phyloP scores from a whole-genome alignment of 345 rosid genomes.

The Garcia nutans region DNA sequence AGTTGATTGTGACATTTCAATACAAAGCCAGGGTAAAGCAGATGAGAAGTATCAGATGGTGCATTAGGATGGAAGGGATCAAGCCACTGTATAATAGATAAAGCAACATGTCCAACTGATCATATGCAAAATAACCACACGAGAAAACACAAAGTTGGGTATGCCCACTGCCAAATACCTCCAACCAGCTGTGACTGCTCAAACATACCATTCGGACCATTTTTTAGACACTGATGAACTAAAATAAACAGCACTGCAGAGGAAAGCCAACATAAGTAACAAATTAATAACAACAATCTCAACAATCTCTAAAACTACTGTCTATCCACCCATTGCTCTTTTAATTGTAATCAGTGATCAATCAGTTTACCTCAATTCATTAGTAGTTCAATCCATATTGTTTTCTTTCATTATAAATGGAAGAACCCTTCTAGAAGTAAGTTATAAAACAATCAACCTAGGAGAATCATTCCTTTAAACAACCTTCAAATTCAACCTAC shows the following conservation, averaged over 20 bases:
- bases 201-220: conserved; percentile 52
- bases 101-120: conserved; percentile 88
- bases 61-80: conserved; percentile 72
- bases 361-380: neutral
- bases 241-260: conserved; percentile 69
- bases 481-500: neutral
- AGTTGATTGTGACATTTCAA: conserved; percentile 80
- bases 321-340: neutral
- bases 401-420: neutral
- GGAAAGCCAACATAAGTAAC: conserved; percentile 10
- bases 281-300: neutral
- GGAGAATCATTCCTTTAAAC: no score
- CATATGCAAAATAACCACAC: conserved; percentile 93
- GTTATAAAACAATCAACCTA: neutral
- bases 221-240: conserved; percentile 46
- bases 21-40: conserved; percentile 90
- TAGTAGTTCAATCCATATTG: neutral
- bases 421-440: neutral
- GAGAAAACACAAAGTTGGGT: conserved; percentile 81
- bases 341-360: neutral
- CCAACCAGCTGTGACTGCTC: conserved; percentile 67
- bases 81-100: conserved; percentile 71
- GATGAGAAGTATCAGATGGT: conserved; percentile 78
- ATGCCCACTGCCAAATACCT: conserved; percentile 77
- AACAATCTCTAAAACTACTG: neutral